Evolutionary conservation across 768 basidiomycete species (phyloP).

Genomic region (Suillus subluteus): DNA sequence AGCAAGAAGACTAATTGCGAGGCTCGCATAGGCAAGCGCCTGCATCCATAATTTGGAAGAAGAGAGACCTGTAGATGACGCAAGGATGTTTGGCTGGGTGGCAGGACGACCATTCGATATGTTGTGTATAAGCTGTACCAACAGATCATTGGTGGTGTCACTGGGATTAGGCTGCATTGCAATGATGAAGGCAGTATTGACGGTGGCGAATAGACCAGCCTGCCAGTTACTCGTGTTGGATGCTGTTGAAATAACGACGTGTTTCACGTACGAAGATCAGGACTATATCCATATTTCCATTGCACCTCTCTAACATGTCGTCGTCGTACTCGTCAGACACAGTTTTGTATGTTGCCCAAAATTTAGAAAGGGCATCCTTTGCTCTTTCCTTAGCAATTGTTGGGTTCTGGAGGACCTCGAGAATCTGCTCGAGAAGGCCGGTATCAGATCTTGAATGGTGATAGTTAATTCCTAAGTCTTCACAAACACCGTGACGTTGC

Average conservation of each 20-base stretch:
- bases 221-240: background rate
- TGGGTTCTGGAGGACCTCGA: background rate
- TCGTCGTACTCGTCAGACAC: background rate
- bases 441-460: background rate
- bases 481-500: background rate
- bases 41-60: background rate
- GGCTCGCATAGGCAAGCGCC: no score
- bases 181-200: constrained; percentile 5
- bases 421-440: background rate
- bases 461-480: background rate
- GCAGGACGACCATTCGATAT: background rate
- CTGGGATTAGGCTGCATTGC: constrained; percentile 10
- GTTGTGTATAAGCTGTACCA: background rate
- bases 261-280: background rate
- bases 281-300: background rate
- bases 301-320: background rate
- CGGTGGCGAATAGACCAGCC: constrained; percentile 11
- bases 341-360: background rate
- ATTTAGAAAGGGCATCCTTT: background rate
- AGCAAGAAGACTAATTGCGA: no score
- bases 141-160: background rate
- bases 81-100: background rate
- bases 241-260: background rate
- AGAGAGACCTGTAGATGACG: no score
- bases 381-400: background rate